Base-by-base conservation (phyloP, 2,329 filamentous ascomycete species). In the Rhynchosporium secalis region DNA sequence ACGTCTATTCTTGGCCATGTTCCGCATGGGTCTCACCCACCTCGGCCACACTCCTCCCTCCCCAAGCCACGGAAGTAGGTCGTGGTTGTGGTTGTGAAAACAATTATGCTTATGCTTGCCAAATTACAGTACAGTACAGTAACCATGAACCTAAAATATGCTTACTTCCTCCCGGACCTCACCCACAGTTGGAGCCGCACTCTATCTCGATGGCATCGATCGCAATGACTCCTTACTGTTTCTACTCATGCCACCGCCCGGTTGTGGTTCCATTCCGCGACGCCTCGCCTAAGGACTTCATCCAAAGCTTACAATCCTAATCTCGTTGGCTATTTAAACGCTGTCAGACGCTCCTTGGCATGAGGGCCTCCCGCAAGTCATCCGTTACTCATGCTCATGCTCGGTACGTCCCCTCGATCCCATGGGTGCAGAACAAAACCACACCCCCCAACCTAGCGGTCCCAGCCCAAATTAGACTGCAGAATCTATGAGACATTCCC, bases 341-440 rank as follows among this genome's bases (percentile, higher is more conserved):
- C 51, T 41, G 3, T 41, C 51, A 54, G 28, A n/a, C 36, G 51
- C 20, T 54, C n/a, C 51, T 26, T 54, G 36, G 9, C 51, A 40
- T 38, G 49, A 8, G 33, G 20, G 33, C 33, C 33, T 6, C 33
- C 33, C 33, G 33, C 51, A 54, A 54, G 51, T 54, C 51, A 54
- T 41, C 36, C 20, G 6, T 54, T 54, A 54, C 36, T 54, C 51
- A 54, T 54, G 20, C 36, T 41, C 20, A 20, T 20, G 20, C 20
- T 20, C 20, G 20, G 20, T 20, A 20, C 20, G 20, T 20, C 20
- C 20, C 20, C 20, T 20, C 51, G 36, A 10, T 54, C 40, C 51
- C 51, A 54, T n/a, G 40, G 13, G n/a, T 41, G 38, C 51, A 54
- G 51, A 54, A 54, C 36, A 54, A 54, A 52, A 28, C 4, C 20